Percentiles rank a stretch among this genome's conserved stretches.
These are phyloP conservation scores for Naumovozyma dairenensis DNA, from an alignment of 805 yeast species.

Conservation along the genomic window DNA sequence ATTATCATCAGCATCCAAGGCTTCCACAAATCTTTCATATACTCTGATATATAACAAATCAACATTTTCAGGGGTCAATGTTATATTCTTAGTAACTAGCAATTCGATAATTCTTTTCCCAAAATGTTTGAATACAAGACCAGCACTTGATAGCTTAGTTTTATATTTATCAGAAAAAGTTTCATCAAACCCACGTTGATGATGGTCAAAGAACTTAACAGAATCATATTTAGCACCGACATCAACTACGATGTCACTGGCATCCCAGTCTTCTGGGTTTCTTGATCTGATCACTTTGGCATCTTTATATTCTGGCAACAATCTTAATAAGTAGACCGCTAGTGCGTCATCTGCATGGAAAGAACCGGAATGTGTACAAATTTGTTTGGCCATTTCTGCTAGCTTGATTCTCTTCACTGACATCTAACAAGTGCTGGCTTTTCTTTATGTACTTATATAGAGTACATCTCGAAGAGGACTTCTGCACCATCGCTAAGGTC, in stretches of 20 bases:
- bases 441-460: no score
- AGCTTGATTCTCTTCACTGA: slow-evolving; percentile 13
- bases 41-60: slow-evolving; percentile 62
- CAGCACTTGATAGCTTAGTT: slow-evolving; percentile 90
- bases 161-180: slow-evolving; percentile 52
- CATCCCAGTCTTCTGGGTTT: slow-evolving; percentile 72
- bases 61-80: slow-evolving; percentile 31
- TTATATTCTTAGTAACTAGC: slow-evolving; percentile 34
- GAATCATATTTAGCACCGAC: slow-evolving; percentile 80
- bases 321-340: slow-evolving; percentile 77
- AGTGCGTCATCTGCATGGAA: slow-evolving; percentile 97
- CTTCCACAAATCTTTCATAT: slow-evolving; percentile 81
- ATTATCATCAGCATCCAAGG: slow-evolving; percentile 92
- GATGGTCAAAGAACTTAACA: slow-evolving; percentile 84
- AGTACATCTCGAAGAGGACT: no score
- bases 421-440: slow-evolving; percentile 2
- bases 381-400: slow-evolving; percentile 33
- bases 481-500: no score
- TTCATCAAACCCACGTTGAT: slow-evolving; percentile 82
- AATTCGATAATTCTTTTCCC: slow-evolving; percentile 57
- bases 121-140: slow-evolving; percentile 79
- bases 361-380: slow-evolving; percentile 87
- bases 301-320: slow-evolving; percentile 56
- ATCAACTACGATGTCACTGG: slow-evolving; percentile 86
- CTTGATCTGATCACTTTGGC: slow-evolving; percentile 76